These are phyloP conservation scores for Mycena filopes DNA, from an alignment of 768 basidiomycete genomes.

Conservation along the genomic window DNA sequence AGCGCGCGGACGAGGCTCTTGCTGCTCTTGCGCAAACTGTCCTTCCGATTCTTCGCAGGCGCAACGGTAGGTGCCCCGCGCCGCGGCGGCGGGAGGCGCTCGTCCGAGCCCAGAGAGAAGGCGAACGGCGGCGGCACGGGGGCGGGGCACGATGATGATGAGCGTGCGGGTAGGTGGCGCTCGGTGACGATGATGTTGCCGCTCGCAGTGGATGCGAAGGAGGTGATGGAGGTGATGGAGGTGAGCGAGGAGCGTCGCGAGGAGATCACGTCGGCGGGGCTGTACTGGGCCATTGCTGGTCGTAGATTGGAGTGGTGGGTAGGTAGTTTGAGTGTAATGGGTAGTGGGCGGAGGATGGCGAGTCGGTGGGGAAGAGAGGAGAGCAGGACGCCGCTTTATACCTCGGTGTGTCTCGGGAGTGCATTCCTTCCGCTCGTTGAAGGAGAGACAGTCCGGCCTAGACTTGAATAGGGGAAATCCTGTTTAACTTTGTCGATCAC, in stretches of 20 bases:
- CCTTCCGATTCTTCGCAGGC: background rate
- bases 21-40: slow-evolving; percentile 8
- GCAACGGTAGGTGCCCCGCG: slow-evolving; percentile 15
- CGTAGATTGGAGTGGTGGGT: too few relatives aligned
- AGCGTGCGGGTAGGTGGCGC: background rate
- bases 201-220: background rate
- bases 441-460: background rate
- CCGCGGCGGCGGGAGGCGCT: slow-evolving; percentile 9
- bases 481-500: background rate
- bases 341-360: background rate
- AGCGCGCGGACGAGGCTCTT: background rate
- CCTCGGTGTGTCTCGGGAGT: background rate
- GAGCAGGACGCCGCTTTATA: background rate
- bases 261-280: slow-evolving; percentile 2
- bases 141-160: slow-evolving; percentile 10
- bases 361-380: background rate
- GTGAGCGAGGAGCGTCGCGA: background rate
- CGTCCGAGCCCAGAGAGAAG: slow-evolving; percentile 16
- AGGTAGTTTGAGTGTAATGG: background rate
- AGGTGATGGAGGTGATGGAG: slow-evolving; percentile 1
- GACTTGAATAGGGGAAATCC: background rate
- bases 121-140: slow-evolving; percentile 20
- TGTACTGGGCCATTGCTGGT: too few relatives aligned
- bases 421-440: background rate
- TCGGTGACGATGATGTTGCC: background rate